Evolutionary conservation across 2,329 filamentous ascomycete species (phyloP).

Genomic region (Trichothecium roseum): DNA sequence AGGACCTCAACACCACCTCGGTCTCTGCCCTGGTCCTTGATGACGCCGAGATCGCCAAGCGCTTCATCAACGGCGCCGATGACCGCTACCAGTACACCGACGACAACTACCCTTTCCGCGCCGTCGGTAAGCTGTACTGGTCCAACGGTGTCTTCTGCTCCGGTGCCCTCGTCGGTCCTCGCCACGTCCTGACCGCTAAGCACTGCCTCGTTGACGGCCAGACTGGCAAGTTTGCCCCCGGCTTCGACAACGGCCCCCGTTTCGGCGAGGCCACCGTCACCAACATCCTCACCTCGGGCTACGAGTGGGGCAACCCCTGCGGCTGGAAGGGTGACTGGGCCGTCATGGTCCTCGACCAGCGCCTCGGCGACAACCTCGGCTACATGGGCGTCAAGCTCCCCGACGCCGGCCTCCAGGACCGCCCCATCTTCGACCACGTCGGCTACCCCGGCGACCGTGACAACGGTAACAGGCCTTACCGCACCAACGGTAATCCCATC

Average conservation of each 20-base stretch:
- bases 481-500: constrained; percentile 3
- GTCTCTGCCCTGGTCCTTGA: background rate
- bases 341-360: constrained; percentile 13
- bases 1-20: background rate
- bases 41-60: constrained; percentile 5
- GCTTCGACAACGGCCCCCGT: constrained; percentile 11
- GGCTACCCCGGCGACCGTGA: constrained; percentile 12
- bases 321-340: constrained; percentile 15
- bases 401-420: constrained; percentile 7
- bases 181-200: constrained; percentile 15
- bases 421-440: constrained; percentile 9
- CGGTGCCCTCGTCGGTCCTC: constrained; percentile 15
- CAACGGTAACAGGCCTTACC: constrained; percentile 7
- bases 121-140: constrained; percentile 11
- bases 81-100: constrained; percentile 9
- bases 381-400: constrained; percentile 12
- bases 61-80: constrained; percentile 11
- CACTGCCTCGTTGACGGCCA: constrained; percentile 12
- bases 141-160: constrained; percentile 13
- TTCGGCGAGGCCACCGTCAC: constrained; percentile 4
- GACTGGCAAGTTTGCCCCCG: constrained; percentile 12
- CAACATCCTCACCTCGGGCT: background rate
- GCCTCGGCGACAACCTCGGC: constrained; percentile 13
- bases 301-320: constrained; percentile 6
- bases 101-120: constrained; percentile 10